Evolutionary conservation across 1,284 basidiomycete species (phyloP).

Genomic region (Athelia sp.): DNA sequence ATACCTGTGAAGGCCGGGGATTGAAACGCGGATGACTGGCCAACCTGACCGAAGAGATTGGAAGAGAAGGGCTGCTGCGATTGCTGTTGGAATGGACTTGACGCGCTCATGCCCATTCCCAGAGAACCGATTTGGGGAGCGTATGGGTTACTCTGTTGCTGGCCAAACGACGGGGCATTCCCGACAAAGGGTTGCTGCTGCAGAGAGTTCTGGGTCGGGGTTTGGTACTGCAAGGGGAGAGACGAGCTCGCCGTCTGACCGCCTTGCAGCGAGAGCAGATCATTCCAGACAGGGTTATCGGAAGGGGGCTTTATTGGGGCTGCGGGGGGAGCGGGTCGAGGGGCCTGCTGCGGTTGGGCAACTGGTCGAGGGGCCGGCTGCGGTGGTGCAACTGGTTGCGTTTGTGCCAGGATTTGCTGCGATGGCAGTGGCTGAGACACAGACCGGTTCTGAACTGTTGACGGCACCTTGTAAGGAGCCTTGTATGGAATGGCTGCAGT

Average conservation of each 20-base stretch:
- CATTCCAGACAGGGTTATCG: slow-evolving; percentile 41
- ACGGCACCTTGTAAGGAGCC: slow-evolving; percentile 7
- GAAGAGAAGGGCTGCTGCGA: slow-evolving; percentile 8
- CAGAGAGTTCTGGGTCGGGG: not conserved
- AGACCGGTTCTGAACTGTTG: slow-evolving; percentile 18
- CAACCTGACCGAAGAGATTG: not conserved
- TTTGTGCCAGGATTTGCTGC: too few species aligned
- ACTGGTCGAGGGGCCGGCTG: too few species aligned
- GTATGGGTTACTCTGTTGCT: slow-evolving; percentile 8
- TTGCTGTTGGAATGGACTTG: slow-evolving; percentile 16
- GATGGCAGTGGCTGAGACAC: slow-evolving; percentile 24
- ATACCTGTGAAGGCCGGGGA: not conserved
- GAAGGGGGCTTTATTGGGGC: slow-evolving; percentile 12
- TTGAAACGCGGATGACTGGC: not conserved
- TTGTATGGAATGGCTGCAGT: slow-evolving; percentile 2
- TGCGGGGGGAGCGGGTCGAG: slow-evolving; percentile 11
- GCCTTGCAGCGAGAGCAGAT: slow-evolving; percentile 44
- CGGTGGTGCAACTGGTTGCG: too few species aligned
- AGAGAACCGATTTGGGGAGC: not conserved
- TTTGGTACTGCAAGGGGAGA: slow-evolving; percentile 47
- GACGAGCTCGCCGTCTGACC: slow-evolving; percentile 38
- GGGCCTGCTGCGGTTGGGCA: not conserved
- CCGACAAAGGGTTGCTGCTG: not conserved
- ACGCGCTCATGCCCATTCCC: slow-evolving; percentile 10
- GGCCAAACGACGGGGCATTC: slow-evolving; percentile 9